These are phyloP conservation scores for Casuarina equisetifolia DNA, from an alignment of 306 rosid species.

Conservation along the genomic window DNA sequence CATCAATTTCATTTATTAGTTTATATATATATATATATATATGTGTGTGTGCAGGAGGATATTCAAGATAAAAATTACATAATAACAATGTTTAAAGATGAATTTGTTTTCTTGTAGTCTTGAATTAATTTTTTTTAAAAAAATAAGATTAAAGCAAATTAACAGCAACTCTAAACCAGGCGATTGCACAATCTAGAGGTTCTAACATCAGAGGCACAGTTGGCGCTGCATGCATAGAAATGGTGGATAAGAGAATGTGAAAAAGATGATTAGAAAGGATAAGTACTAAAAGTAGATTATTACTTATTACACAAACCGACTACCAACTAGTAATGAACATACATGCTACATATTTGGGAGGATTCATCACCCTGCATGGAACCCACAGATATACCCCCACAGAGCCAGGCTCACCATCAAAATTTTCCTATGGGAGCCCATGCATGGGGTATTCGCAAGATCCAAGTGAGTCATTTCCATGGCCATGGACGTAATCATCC, in stretches of 20 bases:
- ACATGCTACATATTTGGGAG: conserved; percentile 10
- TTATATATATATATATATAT: no score
- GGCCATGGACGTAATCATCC: conserved; percentile 19
- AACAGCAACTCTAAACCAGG: no score
- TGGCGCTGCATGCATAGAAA: no score
- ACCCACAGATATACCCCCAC: conserved; percentile 12
- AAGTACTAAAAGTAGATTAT: background rate
- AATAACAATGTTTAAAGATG: no score
- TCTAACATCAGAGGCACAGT: no score
- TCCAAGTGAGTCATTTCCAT: conserved; percentile 22
- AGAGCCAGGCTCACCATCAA: background rate
- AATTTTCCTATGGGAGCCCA: background rate
- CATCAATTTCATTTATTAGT: no score
- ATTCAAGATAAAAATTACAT: no score
- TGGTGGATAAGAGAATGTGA: background rate
- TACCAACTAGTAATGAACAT: conserved; percentile 17
- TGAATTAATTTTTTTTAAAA: no score
- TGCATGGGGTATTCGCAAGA: conserved; percentile 13
- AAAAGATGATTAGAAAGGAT: background rate
- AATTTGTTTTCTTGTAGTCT: no score
- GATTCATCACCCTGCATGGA: conserved; percentile 12
- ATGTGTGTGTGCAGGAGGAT: no score
- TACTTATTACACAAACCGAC: conserved; percentile 2
- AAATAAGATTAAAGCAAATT: no score
- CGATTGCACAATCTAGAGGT: background rate